These are phyloP conservation scores for Sclerotinia borealis DNA, from an alignment of 2,329 filamentous ascomycete genomes.

Conservation along the genomic window DNA sequence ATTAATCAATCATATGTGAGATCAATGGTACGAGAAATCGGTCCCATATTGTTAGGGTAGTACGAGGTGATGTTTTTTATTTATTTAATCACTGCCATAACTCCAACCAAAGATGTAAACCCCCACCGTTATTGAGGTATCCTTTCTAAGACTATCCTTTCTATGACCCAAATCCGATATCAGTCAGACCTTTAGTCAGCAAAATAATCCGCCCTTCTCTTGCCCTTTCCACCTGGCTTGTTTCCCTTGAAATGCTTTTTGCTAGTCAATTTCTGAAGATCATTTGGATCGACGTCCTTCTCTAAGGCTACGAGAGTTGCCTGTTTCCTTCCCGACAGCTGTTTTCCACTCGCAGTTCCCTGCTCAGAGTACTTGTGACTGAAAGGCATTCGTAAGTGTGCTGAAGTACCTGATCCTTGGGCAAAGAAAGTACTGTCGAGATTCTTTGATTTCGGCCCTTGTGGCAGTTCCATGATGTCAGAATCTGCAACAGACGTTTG, in stretches of 20 bases:
- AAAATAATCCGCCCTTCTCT: slow-evolving; percentile 34
- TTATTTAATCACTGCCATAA: slow-evolving; percentile 5
- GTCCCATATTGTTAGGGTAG: background rate
- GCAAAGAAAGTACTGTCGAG: slow-evolving; percentile 91
- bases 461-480: slow-evolving; percentile 46
- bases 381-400: slow-evolving; percentile 73
- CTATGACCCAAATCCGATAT: slow-evolving; percentile 8
- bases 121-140: slow-evolving; percentile 10
- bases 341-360: slow-evolving; percentile 57
- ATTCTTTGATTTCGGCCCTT: slow-evolving; percentile 66
- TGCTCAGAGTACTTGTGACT: slow-evolving; percentile 85
- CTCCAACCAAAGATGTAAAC: slow-evolving; percentile 2
- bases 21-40: background rate
- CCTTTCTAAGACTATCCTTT: slow-evolving; percentile 12
- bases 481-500: slow-evolving; percentile 38
- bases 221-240: slow-evolving; percentile 48
- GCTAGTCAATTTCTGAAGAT: slow-evolving; percentile 56
- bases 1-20: background rate
- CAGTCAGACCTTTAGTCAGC: slow-evolving; percentile 24
- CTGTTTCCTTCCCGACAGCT: slow-evolving; percentile 77
- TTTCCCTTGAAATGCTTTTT: slow-evolving; percentile 97
- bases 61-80: background rate
- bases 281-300: slow-evolving; percentile 75
- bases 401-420: slow-evolving; percentile 52
- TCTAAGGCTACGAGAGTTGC: slow-evolving; percentile 76